A percentile compares a stretch with the other conserved stretches of the same genome.
Evolutionary conservation across 2,329 filamentous ascomycete species (phyloP).

Genomic region (Nemania diffusa): DNA sequence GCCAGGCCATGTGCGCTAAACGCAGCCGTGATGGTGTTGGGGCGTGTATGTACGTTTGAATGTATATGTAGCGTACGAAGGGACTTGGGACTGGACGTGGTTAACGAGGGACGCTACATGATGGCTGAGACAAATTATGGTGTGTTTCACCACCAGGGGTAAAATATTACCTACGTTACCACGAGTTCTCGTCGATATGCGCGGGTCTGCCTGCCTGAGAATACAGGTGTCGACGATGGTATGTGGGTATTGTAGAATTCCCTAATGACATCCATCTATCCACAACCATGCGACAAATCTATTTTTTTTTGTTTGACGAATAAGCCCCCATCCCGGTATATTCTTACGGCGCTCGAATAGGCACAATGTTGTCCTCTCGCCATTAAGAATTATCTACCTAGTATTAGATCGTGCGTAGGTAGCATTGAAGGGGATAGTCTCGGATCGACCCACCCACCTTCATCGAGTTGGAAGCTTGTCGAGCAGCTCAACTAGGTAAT

Average conservation of each 20-base stretch:
- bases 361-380: conserved; percentile 10
- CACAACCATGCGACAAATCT: conserved; percentile 7
- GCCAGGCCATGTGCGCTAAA: conserved; percentile 36
- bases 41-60: neutral
- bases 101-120: conserved; percentile 17
- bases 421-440: conserved; percentile 21
- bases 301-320: conserved; percentile 6
- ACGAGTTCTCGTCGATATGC: conserved; percentile 11
- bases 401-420: conserved; percentile 14
- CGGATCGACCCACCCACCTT: conserved; percentile 17
- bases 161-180: neutral
- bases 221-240: conserved; percentile 8
- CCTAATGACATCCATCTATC: conserved; percentile 10
- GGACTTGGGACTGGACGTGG: conserved; percentile 19
- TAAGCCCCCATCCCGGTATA: conserved; percentile 29
- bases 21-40: neutral
- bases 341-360: conserved; percentile 3
- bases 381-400: conserved; percentile 15
- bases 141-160: conserved; percentile 29
- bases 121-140: conserved; percentile 30
- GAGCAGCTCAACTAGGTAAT: conserved; percentile 15
- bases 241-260: neutral
- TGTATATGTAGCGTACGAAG: neutral
- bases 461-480: conserved; percentile 23
- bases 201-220: conserved; percentile 15